Percentiles rank a stretch among this genome's conserved stretches.
These are phyloP conservation scores for Miscanthus sacchariflorus DNA, from an alignment of 202 grass and related monocot genomes.

Conservation along the genomic window DNA sequence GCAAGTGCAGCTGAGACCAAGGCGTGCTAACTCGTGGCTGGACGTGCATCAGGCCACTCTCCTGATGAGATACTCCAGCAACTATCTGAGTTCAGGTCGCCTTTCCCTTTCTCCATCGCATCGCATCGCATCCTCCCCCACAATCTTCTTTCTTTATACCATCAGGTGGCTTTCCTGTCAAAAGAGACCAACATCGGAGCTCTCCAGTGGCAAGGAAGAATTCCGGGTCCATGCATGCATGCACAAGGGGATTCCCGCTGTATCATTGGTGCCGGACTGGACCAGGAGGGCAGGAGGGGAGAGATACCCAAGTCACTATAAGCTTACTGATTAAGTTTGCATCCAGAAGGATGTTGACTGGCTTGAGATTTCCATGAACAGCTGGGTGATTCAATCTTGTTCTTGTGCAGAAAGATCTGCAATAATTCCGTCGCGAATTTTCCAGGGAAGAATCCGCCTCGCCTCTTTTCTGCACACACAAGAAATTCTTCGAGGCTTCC, in stretches of 20 bases:
- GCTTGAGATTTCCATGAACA: no score
- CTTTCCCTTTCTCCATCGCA: slow-evolving; percentile 19
- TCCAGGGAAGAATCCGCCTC: slow-evolving; percentile 38
- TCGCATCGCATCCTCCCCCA: slow-evolving; percentile 30
- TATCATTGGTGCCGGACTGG: slow-evolving; percentile 36
- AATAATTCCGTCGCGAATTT: slow-evolving; percentile 56
- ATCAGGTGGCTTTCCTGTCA: slow-evolving; percentile 57
- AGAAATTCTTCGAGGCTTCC: slow-evolving; percentile 67
- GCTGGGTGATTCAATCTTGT: slow-evolving; percentile 51
- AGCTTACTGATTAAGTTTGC: no score
- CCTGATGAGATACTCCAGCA: slow-evolving; percentile 42
- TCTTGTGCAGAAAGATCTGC: slow-evolving; percentile 50
- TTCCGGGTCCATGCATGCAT: slow-evolving; percentile 59
- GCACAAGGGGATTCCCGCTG: slow-evolving; percentile 35
- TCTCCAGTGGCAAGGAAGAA: slow-evolving; percentile 47
- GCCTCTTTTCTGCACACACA: slow-evolving; percentile 43
- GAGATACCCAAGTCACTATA: no score
- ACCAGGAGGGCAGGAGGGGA: no score
- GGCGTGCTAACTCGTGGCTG: slow-evolving; percentile 44
- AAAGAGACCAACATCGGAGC: slow-evolving; percentile 56
- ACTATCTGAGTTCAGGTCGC: slow-evolving; percentile 51
- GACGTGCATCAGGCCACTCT: slow-evolving; percentile 53
- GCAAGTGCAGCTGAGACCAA: slow-evolving; percentile 53
- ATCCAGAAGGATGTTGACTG: no score
- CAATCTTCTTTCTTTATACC: slow-evolving; percentile 45